Conservation (phyloP, 2,329 filamentous ascomycete species). For the Myriosclerotinia duriaeana region DNA sequence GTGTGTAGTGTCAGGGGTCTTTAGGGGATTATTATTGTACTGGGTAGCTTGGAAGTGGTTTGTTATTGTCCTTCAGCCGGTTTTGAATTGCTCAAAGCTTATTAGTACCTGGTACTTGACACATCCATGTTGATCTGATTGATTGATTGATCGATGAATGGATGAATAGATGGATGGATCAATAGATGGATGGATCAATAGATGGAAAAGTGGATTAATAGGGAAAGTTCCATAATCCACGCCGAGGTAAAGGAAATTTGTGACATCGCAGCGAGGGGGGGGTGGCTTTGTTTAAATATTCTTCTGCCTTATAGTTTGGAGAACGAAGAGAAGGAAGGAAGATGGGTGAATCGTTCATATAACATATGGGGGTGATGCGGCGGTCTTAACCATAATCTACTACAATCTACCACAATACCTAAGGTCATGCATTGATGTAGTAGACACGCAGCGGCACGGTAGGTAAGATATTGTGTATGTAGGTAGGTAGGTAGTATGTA, state of each 20-base stretch:
- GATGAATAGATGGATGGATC: background rate
- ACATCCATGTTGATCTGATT: too few species aligned
- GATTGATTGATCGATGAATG: constrained; percentile 2
- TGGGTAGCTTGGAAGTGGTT: background rate
- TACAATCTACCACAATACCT: constrained; percentile 1
- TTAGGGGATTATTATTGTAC: constrained; percentile 17
- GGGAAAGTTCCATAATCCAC: background rate
- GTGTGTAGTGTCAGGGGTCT: constrained; percentile 14
- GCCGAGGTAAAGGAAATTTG: background rate
- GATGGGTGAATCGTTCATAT: background rate
- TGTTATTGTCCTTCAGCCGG: constrained; percentile 13
- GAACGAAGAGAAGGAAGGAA: background rate
- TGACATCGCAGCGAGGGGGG: background rate
- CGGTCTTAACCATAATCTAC: constrained; percentile 6
- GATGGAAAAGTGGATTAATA: background rate
- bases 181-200: background rate
- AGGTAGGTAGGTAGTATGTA: background rate
- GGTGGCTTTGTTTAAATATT: background rate
- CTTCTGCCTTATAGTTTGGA: background rate
- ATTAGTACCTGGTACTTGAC: background rate
- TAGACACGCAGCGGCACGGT: constrained; percentile 8
- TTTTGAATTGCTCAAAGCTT: constrained; percentile 9
- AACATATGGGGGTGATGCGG: constrained; percentile 2
- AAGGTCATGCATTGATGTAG: constrained; percentile 14
- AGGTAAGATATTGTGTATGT: constrained; percentile 18